These are phyloP conservation scores for Zygoascus flipseniorum DNA, from an alignment of 805 yeast genomes.

Conservation along the genomic window DNA sequence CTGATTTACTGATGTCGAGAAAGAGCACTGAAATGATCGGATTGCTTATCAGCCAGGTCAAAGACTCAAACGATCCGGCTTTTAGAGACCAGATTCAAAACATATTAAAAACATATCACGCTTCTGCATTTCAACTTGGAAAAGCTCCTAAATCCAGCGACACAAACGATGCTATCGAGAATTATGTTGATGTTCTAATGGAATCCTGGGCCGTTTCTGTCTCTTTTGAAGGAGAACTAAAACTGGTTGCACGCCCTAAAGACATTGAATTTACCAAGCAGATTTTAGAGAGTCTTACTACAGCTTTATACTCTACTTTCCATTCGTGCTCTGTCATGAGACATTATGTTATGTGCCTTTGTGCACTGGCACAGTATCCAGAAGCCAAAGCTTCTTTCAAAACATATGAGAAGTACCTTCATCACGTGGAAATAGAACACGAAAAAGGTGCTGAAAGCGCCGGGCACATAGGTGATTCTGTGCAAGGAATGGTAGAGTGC, in stretches of 20 bases:
- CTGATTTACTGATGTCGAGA: background rate
- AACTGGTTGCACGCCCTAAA: background rate
- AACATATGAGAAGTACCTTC: conserved; percentile 25
- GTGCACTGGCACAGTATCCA: conserved; percentile 18
- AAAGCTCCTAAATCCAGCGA: conserved; percentile 18
- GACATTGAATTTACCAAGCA: conserved; percentile 11
- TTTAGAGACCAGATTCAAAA: conserved; percentile 9
- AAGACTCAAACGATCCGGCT: background rate
- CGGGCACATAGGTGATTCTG: conserved; percentile 13
- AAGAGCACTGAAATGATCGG: background rate
- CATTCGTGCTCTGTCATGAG: conserved; percentile 30
- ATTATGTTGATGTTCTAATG: conserved; percentile 16
- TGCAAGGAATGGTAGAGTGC: conserved; percentile 11
- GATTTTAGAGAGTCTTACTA: conserved; percentile 12
- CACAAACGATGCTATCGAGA: conserved; percentile 16
- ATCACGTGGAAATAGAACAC: conserved; percentile 17
- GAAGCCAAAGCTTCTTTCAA: conserved; percentile 29
- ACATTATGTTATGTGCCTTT: conserved; percentile 20
- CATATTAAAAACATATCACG: conserved; percentile 9
- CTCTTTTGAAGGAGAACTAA: conserved; percentile 3
- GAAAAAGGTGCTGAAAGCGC: conserved; percentile 21
- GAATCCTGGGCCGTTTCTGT: conserved; percentile 18
- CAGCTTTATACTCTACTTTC: conserved; percentile 22
- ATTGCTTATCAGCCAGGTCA: background rate
- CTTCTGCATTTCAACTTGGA: conserved; percentile 10